phyloP scores from a whole-genome alignment of 2,329 filamentous ascomycete genomes.

The Penicillium sumatraense region DNA sequence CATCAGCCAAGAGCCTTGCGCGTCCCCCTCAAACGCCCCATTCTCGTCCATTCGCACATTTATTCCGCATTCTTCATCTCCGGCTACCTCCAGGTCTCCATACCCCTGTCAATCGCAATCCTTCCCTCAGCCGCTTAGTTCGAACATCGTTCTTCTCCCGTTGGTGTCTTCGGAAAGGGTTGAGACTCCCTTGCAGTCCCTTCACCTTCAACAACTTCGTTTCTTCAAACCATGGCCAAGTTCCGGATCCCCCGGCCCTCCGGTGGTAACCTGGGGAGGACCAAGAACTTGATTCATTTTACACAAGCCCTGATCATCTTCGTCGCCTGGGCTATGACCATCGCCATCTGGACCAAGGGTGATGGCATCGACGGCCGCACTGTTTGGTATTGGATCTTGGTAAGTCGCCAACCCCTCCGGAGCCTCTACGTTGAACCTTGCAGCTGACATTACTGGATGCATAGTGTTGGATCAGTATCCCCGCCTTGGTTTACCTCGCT shows the following conservation, averaged over 20 bases:
- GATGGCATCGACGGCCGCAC: constrained; percentile 59
- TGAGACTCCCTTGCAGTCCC: constrained; percentile 28
- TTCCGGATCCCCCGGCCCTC: constrained; percentile 34
- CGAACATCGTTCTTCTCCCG: constrained; percentile 1
- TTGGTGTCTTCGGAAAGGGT: constrained; percentile 12
- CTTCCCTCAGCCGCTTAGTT: neutral
- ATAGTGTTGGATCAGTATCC: constrained; percentile 64
- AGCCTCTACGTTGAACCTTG: constrained; percentile 2
- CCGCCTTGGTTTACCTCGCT: constrained; percentile 62
- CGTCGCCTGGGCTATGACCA: constrained; percentile 60
- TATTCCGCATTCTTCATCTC: constrained; percentile 1
- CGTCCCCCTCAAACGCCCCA: constrained; percentile 8
- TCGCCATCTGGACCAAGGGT: constrained; percentile 61
- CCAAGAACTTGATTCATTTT: constrained; percentile 60
- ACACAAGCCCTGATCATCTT: constrained; percentile 62
- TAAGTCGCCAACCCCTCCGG: constrained; percentile 37
- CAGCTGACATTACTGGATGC: constrained; percentile 7
- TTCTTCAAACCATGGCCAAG: constrained; percentile 29
- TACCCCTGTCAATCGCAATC: constrained; percentile 3
- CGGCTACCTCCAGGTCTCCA: constrained; percentile 2
- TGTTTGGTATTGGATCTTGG: constrained; percentile 62
- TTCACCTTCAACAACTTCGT: neutral
- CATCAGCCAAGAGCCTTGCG: constrained; percentile 11
- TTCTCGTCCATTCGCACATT: neutral
- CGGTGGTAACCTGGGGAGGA: constrained; percentile 55